Conservation (phyloP, 768 basidiomycete species). For the Hydnum rufescens region DNA sequence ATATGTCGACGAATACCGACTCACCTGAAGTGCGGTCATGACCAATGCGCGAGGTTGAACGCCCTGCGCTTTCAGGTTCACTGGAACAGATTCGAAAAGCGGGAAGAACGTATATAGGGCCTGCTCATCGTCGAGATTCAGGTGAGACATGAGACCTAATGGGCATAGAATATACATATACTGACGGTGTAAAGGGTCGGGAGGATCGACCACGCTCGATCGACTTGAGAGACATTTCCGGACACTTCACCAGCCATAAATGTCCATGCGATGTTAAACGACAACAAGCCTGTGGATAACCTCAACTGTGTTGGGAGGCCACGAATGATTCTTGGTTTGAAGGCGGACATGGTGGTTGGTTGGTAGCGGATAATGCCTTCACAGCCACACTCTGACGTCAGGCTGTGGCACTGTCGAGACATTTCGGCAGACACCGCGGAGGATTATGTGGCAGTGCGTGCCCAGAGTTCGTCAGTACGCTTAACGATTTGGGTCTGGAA, state of each 20-base stretch:
- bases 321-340: no score
- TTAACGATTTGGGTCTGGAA: no score
- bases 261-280: not conserved
- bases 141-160: not conserved
- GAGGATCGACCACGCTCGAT: conserved; percentile 53
- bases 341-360: no score
- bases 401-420: no score
- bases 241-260: conserved; percentile 13
- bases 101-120: conserved; percentile 68
- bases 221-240: conserved; percentile 71
- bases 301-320: not conserved
- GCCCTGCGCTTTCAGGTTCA: conserved; percentile 33
- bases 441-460: no score
- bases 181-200: conserved; percentile 51
- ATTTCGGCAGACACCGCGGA: no score
- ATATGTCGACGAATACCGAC: conserved; percentile 13
- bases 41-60: conserved; percentile 41
- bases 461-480: no score
- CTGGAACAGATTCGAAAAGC: conserved; percentile 24
- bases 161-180: not conserved
- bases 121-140: not conserved
- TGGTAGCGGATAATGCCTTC: no score
- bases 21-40: conserved; percentile 49
- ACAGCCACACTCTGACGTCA: no score
- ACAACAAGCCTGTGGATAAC: not conserved